These are phyloP conservation scores for Ogataea hybrid DNA, from an alignment of 1,139 yeast genomes.

Conservation along the genomic window DNA sequence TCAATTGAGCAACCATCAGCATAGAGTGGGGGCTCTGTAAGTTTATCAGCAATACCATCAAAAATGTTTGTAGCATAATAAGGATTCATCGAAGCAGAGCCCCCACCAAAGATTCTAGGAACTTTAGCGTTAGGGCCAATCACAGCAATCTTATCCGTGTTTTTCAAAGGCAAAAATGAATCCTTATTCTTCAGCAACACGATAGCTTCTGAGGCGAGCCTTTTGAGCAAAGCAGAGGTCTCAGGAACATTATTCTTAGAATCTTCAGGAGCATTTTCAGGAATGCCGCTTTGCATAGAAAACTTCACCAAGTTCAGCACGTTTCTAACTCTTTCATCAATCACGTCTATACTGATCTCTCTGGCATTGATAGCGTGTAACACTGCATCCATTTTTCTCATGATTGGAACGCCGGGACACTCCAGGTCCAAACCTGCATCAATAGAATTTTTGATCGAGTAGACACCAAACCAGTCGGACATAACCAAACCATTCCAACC, in stretches of 20 bases:
- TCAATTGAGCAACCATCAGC: conserved; percentile 39
- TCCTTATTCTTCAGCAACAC: conserved; percentile 54
- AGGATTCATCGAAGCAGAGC: conserved; percentile 48
- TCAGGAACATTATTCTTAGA: conserved; percentile 44
- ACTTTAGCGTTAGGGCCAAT: conserved; percentile 52
- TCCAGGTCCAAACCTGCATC: conserved; percentile 60
- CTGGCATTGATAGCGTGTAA: conserved; percentile 36
- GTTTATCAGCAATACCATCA: conserved; percentile 39
- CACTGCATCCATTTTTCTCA: conserved; percentile 42
- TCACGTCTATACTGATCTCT: conserved; percentile 15
- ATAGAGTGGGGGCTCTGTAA: conserved; percentile 32
- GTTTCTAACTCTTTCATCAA: conserved; percentile 43
- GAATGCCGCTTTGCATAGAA: conserved; percentile 37
- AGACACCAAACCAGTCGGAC: conserved; percentile 66
- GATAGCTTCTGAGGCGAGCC: conserved; percentile 49
- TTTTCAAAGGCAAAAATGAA: conserved; percentile 41
- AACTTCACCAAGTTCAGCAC: conserved; percentile 47
- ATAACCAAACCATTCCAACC: conserved; percentile 53
- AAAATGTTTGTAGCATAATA: conserved; percentile 46
- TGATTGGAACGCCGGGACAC: conserved; percentile 60
- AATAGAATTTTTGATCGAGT: conserved; percentile 44
- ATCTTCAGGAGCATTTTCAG: conserved; percentile 40
- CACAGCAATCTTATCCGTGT: conserved; percentile 41
- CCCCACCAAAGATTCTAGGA: conserved; percentile 47
- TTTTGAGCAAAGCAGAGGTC: conserved; percentile 42